Evolutionary conservation across 2,329 filamentous ascomycete species (phyloP).

Genomic region (Hypoxylon sp.): DNA sequence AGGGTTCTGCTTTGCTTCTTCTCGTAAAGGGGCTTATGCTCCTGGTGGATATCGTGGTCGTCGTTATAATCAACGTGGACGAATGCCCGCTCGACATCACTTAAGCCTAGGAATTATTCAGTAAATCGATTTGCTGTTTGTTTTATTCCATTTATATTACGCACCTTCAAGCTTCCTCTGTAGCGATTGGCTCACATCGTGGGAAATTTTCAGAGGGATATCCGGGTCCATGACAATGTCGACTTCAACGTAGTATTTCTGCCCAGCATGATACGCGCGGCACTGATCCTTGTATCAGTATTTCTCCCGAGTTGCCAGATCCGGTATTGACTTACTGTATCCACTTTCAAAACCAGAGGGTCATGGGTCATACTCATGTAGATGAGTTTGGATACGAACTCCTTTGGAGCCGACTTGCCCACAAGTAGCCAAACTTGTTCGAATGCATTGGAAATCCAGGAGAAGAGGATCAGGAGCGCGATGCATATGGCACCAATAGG

Average conservation of each 20-base stretch:
- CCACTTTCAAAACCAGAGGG: constrained; percentile 68
- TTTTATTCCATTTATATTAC: not conserved
- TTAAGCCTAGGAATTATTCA: constrained; percentile 40
- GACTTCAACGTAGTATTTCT: constrained; percentile 74
- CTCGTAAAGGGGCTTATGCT: constrained; percentile 62
- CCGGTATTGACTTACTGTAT: constrained; percentile 59
- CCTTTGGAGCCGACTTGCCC: constrained; percentile 71
- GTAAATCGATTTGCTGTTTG: not conserved
- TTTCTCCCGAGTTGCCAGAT: constrained; percentile 1
- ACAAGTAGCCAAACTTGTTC: constrained; percentile 75
- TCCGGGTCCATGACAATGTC: constrained; percentile 73
- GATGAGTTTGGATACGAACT: constrained; percentile 70
- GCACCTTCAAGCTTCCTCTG: constrained; percentile 73
- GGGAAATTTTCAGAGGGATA: constrained; percentile 68
- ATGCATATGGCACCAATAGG: constrained; percentile 73
- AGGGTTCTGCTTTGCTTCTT: constrained; percentile 52
- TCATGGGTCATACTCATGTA: constrained; percentile 71
- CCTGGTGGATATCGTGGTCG: constrained; percentile 58
- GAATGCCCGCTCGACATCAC: constrained; percentile 61
- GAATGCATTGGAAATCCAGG: constrained; percentile 72
- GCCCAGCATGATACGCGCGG: constrained; percentile 73
- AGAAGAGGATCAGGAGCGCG: constrained; percentile 72
- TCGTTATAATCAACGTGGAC: constrained; percentile 64
- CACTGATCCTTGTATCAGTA: constrained; percentile 54
- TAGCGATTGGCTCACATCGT: constrained; percentile 72